Evolutionary conservation across 2,329 filamentous ascomycete species (phyloP), one percentile per base, ranked within the genome.

Genomic region (Lachnellula occidentalis): DNA sequence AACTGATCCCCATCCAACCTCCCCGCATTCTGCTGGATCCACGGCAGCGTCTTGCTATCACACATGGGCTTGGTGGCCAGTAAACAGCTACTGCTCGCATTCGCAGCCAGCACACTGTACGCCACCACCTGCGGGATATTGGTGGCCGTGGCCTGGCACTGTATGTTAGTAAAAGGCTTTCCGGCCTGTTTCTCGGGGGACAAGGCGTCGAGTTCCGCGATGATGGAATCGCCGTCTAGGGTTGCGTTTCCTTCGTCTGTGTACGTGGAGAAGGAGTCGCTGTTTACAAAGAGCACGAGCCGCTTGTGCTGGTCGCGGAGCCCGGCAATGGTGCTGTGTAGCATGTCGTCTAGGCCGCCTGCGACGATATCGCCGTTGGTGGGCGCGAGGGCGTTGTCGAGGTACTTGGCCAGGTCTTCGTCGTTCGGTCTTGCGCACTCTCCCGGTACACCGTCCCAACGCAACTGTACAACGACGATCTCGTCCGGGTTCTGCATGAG

Each of bases 61-160:
- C 73, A 76, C 27, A 74, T 67, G 1, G 71, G 70, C 64, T 79
- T 79, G n/a, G 76, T 78, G 1, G 75, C 73, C 58, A 78, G 46
- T 6, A 78, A 64, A 45, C 73, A 75, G 59, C 71, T 74, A 15
- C 71, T 78, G 19, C 67, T 70, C 0, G 73, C 71, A 61, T 76
- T 71, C 4, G 71, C 68, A 45, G 73, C 69, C n/a, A 77, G 42
- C 7, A 78, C 72, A 42, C 72, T 76, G 52, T 74, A 74, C 4
- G 71, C 67, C 39, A 79, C 70, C 0, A 76, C 77, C 54, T 75
- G 72, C 3, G 70, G 67, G 41, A 79, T 75, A 59, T 76, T 77
- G 5, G 74, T 74, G n/a, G 76, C 71, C 3, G 76, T 80, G 2
- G 76, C 76, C 66, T 79, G 76, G 53, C 75, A 78, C 59, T 79